Conservation (phyloP, 441 rosid species). For the Viola pubescens region DNA sequence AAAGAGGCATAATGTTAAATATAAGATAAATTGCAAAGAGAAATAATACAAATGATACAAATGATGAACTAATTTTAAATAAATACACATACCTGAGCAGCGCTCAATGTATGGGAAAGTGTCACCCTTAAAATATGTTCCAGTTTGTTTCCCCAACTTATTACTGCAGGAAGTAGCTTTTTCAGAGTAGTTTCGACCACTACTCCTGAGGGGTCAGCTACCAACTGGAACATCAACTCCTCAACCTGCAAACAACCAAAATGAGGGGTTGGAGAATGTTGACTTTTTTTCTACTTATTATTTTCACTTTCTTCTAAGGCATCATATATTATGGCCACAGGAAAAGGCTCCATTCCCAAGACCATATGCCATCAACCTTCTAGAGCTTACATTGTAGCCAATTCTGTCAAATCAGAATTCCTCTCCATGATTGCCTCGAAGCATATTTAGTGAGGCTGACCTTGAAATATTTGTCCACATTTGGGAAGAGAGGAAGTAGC, state of each 20-base stretch:
- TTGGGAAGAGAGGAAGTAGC: constrained; percentile 93
- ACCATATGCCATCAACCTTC: constrained; percentile 56
- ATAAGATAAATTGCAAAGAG: constrained; percentile 15
- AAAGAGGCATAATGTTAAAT: constrained; percentile 11
- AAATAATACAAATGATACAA: constrained; percentile 14
- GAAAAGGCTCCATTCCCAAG: constrained; percentile 44
- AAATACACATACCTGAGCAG: constrained; percentile 62
- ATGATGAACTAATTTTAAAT: constrained; percentile 9
- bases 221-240: constrained; percentile 90
- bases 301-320: constrained; percentile 23
- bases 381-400: constrained; percentile 68
- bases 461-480: constrained; percentile 97
- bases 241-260: constrained; percentile 64
- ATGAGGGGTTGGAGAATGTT: constrained; percentile 24
- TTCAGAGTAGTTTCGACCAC: constrained; percentile 85
- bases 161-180: constrained; percentile 79
- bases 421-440: constrained; percentile 69
- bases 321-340: constrained; percentile 32
- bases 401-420: constrained; percentile 70
- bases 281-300: constrained; percentile 1
- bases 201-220: constrained; percentile 84
- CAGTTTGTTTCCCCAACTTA: constrained; percentile 83
- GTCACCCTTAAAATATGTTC: constrained; percentile 72
- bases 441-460: constrained; percentile 82
- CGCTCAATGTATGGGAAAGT: constrained; percentile 66